Base-by-base conservation (phyloP, 2,329 filamentous ascomycete genomes). In the Sphaerulina populicola region DNA sequence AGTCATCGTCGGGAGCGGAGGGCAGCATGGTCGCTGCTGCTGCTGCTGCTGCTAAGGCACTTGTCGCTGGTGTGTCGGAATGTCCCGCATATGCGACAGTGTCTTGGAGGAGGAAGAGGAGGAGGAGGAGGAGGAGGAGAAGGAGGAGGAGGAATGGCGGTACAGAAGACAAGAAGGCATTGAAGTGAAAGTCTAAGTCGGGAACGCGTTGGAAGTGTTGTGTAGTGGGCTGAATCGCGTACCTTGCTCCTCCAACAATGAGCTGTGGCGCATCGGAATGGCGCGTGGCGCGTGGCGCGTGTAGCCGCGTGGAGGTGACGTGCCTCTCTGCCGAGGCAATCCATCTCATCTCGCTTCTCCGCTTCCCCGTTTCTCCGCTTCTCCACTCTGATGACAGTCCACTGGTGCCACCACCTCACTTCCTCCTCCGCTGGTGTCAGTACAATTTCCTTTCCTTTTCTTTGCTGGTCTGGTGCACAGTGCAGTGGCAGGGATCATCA, bases 1-100 rank as follows among this genome's bases (percentile, higher is more conserved):
- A 85, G 54, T 68, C 64, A 59, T 74, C 72, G 59, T 74, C 72
- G 59, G 41, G 14, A 31, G 49, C 45, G 15, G 15, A 14, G 21
- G 66, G 57, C 53, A 64, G 61, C 70, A 72, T 72, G 56, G 50
- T 27, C 23, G 23, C 23, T 27, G 23, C 5, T 27, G 4, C 23
- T 27, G 23, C 5, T 7, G 23, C 38, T 52, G 48, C 37, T 42
- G 47, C 30, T 49, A 36, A 14, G 40, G 47, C 27, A 37, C 7
- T 27, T 49, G 47, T 12, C 35, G 33, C 37, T 39, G 37, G 8
- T 36, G 9, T 12, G 11, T 14, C 33, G 11, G 6, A 12, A 6
- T 39, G 37, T 21, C 37, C 37, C 15, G 37, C 37, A 39, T 39
- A 39, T 15, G 12, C 37, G 37, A 39, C 37, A 39, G 37, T 21